Conservation (phyloP, 129 eudicot genomes). For the sunflower (Helianthus annuus) region DNA sequence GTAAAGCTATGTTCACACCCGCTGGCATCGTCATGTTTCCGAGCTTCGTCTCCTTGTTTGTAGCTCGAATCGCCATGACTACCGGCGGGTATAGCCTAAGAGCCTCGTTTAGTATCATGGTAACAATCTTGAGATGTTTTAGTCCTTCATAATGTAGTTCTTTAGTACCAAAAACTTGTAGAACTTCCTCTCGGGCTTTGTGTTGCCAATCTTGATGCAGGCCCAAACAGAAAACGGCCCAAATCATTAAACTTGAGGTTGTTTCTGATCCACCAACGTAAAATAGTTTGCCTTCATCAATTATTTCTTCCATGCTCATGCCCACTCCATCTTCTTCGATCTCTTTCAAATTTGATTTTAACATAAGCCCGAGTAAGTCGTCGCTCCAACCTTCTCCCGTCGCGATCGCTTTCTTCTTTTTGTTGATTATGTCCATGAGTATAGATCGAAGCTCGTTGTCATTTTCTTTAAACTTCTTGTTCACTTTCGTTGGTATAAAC, state of each 20-base stretch:
- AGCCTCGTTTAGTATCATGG: slow-evolving; percentile 22
- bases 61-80: slow-evolving; percentile 1
- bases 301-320: slow-evolving; percentile 24
- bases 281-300: slow-evolving; percentile 27
- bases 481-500: slow-evolving; percentile 26
- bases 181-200: slow-evolving; percentile 5
- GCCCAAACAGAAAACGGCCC: slow-evolving; percentile 12
- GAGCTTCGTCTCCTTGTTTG: neutral
- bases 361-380: slow-evolving; percentile 20
- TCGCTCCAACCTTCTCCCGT: neutral
- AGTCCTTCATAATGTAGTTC: slow-evolving; percentile 19
- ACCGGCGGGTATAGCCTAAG: slow-evolving; percentile 29
- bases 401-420: slow-evolving; percentile 18
- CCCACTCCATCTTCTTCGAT: slow-evolving; percentile 24
- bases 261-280: slow-evolving; percentile 27
- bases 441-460: neutral
- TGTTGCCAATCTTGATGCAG: slow-evolving; percentile 28
- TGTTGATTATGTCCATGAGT: slow-evolving; percentile 3
- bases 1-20: neutral
- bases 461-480: slow-evolving; percentile 21
- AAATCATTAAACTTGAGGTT: slow-evolving; percentile 23
- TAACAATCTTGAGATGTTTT: slow-evolving; percentile 22
- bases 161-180: slow-evolving; percentile 9
- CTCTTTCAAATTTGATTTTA: slow-evolving; percentile 20
- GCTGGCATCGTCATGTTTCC: slow-evolving; percentile 6